Conservation (phyloP, 2,329 filamentous ascomycete genomes). For the Fusarium clavum region DNA sequence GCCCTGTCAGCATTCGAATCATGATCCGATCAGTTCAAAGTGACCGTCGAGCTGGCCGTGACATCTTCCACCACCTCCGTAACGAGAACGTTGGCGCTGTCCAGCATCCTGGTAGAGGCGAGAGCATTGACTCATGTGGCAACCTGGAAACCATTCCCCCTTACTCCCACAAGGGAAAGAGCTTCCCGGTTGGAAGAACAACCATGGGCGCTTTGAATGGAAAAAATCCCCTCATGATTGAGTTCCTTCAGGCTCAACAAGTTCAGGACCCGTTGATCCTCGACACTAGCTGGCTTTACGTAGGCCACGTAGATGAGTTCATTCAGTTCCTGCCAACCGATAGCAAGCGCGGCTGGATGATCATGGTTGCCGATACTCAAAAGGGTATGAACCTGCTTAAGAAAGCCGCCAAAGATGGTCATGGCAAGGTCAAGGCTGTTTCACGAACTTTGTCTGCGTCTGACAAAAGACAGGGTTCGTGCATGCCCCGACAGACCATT, state of each 20-base stretch:
- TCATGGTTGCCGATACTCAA: conserved; percentile 42
- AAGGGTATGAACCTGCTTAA: conserved; percentile 37
- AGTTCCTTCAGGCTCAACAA: conserved; percentile 51
- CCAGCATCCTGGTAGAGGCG: conserved; percentile 38
- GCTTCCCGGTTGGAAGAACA: conserved; percentile 37
- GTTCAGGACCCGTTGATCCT: conserved; percentile 51
- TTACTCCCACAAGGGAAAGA: conserved; percentile 33
- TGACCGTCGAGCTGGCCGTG: conserved; percentile 45
- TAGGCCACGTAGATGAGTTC: conserved; percentile 49
- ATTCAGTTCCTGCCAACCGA: conserved; percentile 46
- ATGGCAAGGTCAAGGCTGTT: conserved; percentile 31
- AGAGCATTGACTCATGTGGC: conserved; percentile 41
- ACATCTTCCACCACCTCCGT: conserved; percentile 49
- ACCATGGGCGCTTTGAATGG: conserved; percentile 35
- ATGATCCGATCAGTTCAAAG: conserved; percentile 49
- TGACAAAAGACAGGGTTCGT: not conserved
- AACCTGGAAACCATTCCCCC: conserved; percentile 56
- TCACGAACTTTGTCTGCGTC: conserved; percentile 5
- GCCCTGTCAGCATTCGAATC: conserved; percentile 48
- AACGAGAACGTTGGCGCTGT: conserved; percentile 47
- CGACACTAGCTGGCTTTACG: conserved; percentile 45
- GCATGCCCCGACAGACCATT: conserved; percentile 31
- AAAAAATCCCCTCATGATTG: conserved; percentile 38
- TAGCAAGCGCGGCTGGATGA: conserved; percentile 43
- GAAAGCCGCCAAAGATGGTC: conserved; percentile 26